Conservation (phyloP, 2,329 filamentous ascomycete genomes). For the Alternaria hordeiaustralica region DNA sequence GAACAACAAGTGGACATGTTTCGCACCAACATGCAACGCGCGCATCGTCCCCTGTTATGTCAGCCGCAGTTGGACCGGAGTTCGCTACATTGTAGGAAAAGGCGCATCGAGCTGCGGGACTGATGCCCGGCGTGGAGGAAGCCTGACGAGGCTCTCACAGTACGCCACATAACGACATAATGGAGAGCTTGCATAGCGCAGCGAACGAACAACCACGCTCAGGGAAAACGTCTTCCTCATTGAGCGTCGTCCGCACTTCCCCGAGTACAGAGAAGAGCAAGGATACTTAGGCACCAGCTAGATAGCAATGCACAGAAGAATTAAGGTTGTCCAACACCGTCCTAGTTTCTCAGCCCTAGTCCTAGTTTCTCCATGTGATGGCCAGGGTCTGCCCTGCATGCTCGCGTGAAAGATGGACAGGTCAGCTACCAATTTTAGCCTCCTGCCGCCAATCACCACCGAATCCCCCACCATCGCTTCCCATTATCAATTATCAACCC, state of each 20-base stretch:
- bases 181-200: background rate
- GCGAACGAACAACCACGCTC: background rate
- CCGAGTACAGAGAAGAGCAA: background rate
- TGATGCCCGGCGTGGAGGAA: slow-evolving; percentile 8
- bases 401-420: slow-evolving; percentile 7
- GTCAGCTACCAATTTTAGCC: slow-evolving; percentile 12
- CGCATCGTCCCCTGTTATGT: slow-evolving; percentile 21
- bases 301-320: slow-evolving; percentile 10
- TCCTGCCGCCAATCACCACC: background rate
- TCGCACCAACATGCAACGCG: slow-evolving; percentile 10
- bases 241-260: background rate
- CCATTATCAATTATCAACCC: slow-evolving; percentile 4
- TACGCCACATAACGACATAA: slow-evolving; percentile 2
- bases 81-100: slow-evolving; percentile 5
- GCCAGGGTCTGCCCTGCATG: slow-evolving; percentile 10
- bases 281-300: slow-evolving; percentile 5
- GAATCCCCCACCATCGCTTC: background rate
- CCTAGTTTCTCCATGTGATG: slow-evolving; percentile 9
- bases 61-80: slow-evolving; percentile 17
- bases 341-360: slow-evolving; percentile 13
- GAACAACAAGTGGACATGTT: slow-evolving; percentile 11
- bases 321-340: slow-evolving; percentile 7
- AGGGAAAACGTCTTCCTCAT: background rate
- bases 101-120: slow-evolving; percentile 7
- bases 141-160: slow-evolving; percentile 1